Evolutionary conservation across 2,329 filamentous ascomycete genomes (phyloP), one percentile per base, ranked within the genome.

Genomic region (Colletotrichum sp.): DNA sequence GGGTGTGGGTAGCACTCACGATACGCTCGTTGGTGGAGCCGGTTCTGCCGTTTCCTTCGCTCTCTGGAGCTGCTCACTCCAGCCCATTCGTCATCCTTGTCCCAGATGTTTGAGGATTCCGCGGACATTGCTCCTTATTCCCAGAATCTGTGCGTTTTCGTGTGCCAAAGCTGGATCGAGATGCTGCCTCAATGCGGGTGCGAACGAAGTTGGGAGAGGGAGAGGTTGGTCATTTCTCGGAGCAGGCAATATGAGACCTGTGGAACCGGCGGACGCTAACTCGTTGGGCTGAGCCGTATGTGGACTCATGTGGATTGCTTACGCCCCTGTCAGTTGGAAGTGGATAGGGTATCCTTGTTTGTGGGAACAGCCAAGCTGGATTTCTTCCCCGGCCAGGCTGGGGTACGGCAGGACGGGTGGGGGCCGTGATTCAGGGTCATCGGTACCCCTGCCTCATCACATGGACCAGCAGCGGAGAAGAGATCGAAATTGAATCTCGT

Each of bases 31-130:
- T 82, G 80, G 59, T 81, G 80, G 62, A 82, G 65, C 10, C 81
- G 76, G 69, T 82, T 82, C 68, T 82, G 81, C 15, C 80, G 52
- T 62, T 80, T 82, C 36, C 80, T 77, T 52, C 80, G 76, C 30
- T 77, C 66, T 12, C 63, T 70, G 12, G 79, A 71, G 65, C 77
- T 79, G 8, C 64, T 77, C 5, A 78, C 77, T 12, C 80, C 80
- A 1, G 78, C 80, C 81, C 80, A 82, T 62, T 82, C 80, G 59
- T 82, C 80, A 26, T 65, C 62, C n/a, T 24, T 10, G 16, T 36
- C 63, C 62, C 59, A 57, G 44, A 52, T 49, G 57, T 36, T 60
- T 57, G 39, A 59, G 12, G 55, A 52, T 21, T 52, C 44, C 10
- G 44, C 44, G 44, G 44, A 52, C 44, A 52, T 52, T 52, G 44